Percentiles rank a stretch among this genome's conserved stretches.
phyloP scores from a whole-genome alignment of 192 early-diverging fungal species.

The Piromyces finnis region DNA sequence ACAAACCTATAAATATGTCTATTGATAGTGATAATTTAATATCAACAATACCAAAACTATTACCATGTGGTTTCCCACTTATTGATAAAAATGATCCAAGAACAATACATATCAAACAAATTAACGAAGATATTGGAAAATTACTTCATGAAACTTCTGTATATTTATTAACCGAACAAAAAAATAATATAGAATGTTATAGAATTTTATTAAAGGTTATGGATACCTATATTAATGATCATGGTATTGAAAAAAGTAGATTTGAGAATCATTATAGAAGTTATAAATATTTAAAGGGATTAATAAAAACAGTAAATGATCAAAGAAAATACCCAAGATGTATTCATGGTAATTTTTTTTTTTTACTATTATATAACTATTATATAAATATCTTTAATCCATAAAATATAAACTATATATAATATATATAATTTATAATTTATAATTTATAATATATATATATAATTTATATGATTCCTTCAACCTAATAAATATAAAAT shows the following conservation, averaged over 20 bases:
- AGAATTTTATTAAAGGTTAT: conserved; percentile 42
- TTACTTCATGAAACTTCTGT: conserved; percentile 26
- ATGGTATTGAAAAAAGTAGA: background rate
- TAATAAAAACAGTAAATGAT: background rate
- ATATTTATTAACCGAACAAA: conserved; percentile 25
- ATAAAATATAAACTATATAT: too few relatives aligned
- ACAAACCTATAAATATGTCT: background rate
- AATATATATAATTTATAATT: too few relatives aligned
- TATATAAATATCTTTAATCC: too few relatives aligned
- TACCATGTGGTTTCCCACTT: conserved; percentile 25
- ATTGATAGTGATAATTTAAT: background rate
- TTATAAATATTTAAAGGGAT: background rate
- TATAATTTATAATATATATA: too few relatives aligned
- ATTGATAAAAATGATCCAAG: conserved; percentile 25
- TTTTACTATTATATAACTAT: too few relatives aligned
- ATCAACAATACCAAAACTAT: background rate
- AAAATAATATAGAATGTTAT: conserved; percentile 62
- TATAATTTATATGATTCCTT: too few relatives aligned
- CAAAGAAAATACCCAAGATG: background rate
- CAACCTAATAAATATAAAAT: too few relatives aligned
- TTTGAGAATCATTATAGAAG: background rate
- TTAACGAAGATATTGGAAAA: conserved; percentile 31
- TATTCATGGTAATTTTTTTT: background rate
- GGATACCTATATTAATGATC: conserved; percentile 10
- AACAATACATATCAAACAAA: conserved; percentile 16